Base-by-base conservation (phyloP, 2,329 filamentous ascomycete genomes). In the Ceratocystis lukuohia region DNA sequence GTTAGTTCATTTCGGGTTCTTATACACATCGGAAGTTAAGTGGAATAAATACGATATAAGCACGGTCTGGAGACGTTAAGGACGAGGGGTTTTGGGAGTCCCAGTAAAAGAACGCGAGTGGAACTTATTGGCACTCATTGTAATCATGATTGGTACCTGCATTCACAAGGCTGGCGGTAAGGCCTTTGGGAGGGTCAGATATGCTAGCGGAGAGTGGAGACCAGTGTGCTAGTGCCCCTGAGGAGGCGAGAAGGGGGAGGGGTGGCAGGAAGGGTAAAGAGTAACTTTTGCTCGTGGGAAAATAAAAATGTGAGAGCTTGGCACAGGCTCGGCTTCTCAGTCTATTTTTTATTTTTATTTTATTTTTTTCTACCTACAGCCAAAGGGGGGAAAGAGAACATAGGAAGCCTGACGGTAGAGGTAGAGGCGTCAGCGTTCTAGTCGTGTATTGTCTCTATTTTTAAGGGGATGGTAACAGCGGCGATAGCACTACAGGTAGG, bases 131-230 rank as follows among this genome's bases (percentile, higher is more conserved):
- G 56, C 56, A 59, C 28, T 22, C 56, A 59, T 33, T 30, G 5
- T 53, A 10, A 10, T 59, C 1, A 59, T 59, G 56, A 59, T 37
- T 59, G 56, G 56, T 59, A 59, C 56, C 56, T 59, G 56, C 56
- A 59, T 59, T 59, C 56, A 59, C 56, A 59, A 33, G 22, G 48
- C 48, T 41, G 37, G 37, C 37, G 37, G 37, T 41, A 41, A 41
- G 37, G 37, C 37, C 37, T 41, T 41, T 41, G 10, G 10, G 20
- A 28, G 7, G 12, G 25, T 15, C n/a, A 15, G 48, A 25, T 28
- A 37, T 59, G 28, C 33, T 37, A 37, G 56, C 8, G 56, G 28
- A 59, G 56, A 8, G 56, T 50, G 46, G 17, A 8, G n/a, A 37
- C 7, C 33, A n/a, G 25, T 28, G 56, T 59, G 56, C 25, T 17